These are phyloP conservation scores for Rhodotorula glutinis DNA, from an alignment of 1,284 basidiomycete genomes.

Conservation along the genomic window DNA sequence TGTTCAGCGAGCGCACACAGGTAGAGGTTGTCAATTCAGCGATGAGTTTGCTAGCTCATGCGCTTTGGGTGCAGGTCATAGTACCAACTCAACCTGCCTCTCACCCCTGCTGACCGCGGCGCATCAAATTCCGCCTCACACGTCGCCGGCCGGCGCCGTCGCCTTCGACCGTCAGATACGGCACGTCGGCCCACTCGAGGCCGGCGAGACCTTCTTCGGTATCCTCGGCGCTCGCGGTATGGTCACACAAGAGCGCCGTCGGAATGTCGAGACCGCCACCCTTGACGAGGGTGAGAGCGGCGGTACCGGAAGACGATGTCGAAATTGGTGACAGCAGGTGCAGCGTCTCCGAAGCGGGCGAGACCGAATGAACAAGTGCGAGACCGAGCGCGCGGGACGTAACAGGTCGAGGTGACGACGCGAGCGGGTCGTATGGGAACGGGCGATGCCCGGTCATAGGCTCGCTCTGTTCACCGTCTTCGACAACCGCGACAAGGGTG, in stretches of 20 bases:
- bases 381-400: slow-evolving; percentile 59
- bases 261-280: slow-evolving; percentile 79
- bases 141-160: slow-evolving; percentile 62
- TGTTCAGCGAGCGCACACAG: too few species aligned
- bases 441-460: background rate
- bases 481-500: slow-evolving; percentile 70
- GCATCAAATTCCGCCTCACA: slow-evolving; percentile 83
- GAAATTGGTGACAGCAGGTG: slow-evolving; percentile 74
- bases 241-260: slow-evolving; percentile 80
- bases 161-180: slow-evolving; percentile 68
- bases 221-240: slow-evolving; percentile 49
- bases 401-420: background rate
- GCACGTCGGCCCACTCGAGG: slow-evolving; percentile 58
- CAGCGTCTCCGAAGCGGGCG: slow-evolving; percentile 46
- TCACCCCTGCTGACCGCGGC: slow-evolving; percentile 54
- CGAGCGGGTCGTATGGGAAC: slow-evolving; percentile 43
- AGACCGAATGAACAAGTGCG: slow-evolving; percentile 63
- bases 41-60: too few species aligned
- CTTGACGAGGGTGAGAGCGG: slow-evolving; percentile 61
- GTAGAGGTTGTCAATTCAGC: too few species aligned
- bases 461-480: slow-evolving; percentile 33
- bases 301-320: slow-evolving; percentile 50
- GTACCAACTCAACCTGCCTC: too few species aligned
- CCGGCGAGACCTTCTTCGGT: slow-evolving; percentile 40
- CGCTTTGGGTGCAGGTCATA: too few species aligned